Evolutionary conservation across 2,329 filamentous ascomycete species (phyloP), one percentile per base, ranked within the genome.

Genomic region (Pseudogymnoascus sp.): DNA sequence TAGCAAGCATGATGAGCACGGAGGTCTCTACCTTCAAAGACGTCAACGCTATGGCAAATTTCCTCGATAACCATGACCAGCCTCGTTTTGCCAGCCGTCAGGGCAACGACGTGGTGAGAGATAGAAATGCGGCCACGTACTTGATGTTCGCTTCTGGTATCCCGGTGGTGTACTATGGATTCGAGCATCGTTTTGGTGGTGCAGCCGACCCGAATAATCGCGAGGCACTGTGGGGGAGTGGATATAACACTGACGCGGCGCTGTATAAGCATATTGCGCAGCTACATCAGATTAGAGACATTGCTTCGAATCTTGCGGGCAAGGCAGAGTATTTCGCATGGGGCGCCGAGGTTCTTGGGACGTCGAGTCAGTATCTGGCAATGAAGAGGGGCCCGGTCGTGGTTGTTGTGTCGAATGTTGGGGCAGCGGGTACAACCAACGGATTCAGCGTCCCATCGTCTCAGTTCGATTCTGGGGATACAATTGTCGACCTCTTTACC

Each of bases 111-210:
- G 8, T 64, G 5, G 59, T 63, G 52, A 60, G 64, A 18, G 78
- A 76, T 18, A 77, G 78, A 66, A 82, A 81, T 65, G 71, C 78
- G 23, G 69, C 81, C 35, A 74, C 77, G 4, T 82, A 76, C 67
- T 79, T 74, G 7, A 75, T 83, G 58, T 74, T 83, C 31, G 69
- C 72, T 5, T 76, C 81, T 65, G 81, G 81, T 16, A 79, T 83
- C 37, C 80, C 81, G 0, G 78, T 82, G 65, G 63, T 82, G 35
- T 83, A 83, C 67, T 75, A 80, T 63, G 80, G 81, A 8, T 78
- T 81, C 66, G 81, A 83, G 68, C 80, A 83, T 64, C 75, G 78
- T 66, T 78, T 77, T 68, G 67, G 71, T 11, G 76, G 76, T 23
- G 64, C 59, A 2, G 64, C 41, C 11, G 76, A 76, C 41, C 77